phyloP scores from a whole-genome alignment of 169 alveolate species.

The Eimeria praecox region DNA sequence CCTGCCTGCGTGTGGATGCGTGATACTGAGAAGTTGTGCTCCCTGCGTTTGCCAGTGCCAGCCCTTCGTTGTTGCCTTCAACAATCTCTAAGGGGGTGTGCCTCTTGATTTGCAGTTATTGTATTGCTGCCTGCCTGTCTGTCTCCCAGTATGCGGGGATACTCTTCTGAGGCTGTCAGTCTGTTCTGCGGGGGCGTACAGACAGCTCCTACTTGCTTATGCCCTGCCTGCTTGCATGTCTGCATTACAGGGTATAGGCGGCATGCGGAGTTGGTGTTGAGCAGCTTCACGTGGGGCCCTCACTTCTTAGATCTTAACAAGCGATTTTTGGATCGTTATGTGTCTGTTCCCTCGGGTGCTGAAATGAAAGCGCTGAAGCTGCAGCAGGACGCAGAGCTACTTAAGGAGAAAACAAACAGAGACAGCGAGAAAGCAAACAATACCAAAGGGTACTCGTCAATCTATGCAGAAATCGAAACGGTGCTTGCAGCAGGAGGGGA shows the following conservation, averaged over 20 bases:
- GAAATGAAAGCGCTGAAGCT: constrained; percentile 26
- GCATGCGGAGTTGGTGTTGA: constrained; percentile 9
- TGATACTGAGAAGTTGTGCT: no score
- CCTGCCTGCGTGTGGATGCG: no score
- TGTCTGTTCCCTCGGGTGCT: background rate
- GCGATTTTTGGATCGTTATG: constrained; percentile 2
- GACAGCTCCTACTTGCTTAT: background rate
- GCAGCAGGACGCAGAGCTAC: constrained; percentile 5
- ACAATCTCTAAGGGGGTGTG: background rate
- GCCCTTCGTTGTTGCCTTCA: no score
- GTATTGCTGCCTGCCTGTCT: background rate
- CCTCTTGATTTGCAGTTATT: background rate
- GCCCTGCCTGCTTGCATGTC: background rate
- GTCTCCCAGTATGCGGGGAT: background rate
- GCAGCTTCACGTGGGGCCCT: constrained; percentile 19
- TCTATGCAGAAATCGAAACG: background rate
- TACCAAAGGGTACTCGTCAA: background rate
- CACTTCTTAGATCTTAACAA: constrained; percentile 17
- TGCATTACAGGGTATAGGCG: constrained; percentile 19
- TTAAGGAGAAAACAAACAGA: background rate
- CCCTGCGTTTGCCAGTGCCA: no score
- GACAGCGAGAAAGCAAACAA: background rate
- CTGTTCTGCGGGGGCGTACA: background rate
- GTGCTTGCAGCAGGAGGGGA: background rate
- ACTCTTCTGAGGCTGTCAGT: background rate